phyloP scores from a whole-genome alignment of 768 basidiomycete species.

The Epithele typhae region DNA sequence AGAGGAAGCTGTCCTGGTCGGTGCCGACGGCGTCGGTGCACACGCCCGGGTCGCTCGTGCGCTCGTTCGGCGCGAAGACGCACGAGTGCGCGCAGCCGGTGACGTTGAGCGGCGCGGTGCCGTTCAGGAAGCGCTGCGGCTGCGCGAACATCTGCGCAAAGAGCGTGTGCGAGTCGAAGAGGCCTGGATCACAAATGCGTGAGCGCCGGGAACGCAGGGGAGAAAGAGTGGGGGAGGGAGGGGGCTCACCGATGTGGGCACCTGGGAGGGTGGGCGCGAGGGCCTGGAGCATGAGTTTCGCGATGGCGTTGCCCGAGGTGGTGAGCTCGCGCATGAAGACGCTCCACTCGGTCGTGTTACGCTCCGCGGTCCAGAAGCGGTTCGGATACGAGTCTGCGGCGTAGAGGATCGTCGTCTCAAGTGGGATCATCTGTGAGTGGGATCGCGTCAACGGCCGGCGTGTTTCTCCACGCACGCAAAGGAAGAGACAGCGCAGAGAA shows the following conservation, averaged over 20 bases:
- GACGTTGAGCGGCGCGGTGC: conserved; percentile 57
- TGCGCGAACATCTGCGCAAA: conserved; percentile 54
- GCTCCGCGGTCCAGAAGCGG: conserved; percentile 28
- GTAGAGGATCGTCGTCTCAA: conserved; percentile 28
- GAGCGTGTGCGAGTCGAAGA: conserved; percentile 59
- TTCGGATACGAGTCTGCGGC: conserved; percentile 28
- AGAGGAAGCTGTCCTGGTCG: conserved; percentile 55
- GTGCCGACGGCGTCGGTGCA: conserved; percentile 39
- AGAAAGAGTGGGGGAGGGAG: not conserved
- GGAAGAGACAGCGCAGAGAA: too few relatives aligned
- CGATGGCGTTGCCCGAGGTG: conserved; percentile 26
- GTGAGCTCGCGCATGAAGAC: conserved; percentile 30
- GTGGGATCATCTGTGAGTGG: conserved; percentile 29
- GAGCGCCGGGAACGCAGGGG: conserved; percentile 4
- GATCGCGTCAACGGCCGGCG: not conserved
- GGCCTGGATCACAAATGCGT: conserved; percentile 28
- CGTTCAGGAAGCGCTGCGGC: conserved; percentile 54
- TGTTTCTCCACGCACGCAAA: not conserved
- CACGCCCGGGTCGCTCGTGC: conserved; percentile 22
- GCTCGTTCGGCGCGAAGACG: conserved; percentile 35
- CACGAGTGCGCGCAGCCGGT: conserved; percentile 49
- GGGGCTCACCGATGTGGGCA: conserved; percentile 49
- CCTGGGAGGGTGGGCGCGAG: conserved; percentile 28
- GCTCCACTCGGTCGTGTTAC: conserved; percentile 33
- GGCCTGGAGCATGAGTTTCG: conserved; percentile 21